Conservation (phyloP, 2,329 filamentous ascomycete species). For the Paracoccidioides lutzii region DNA sequence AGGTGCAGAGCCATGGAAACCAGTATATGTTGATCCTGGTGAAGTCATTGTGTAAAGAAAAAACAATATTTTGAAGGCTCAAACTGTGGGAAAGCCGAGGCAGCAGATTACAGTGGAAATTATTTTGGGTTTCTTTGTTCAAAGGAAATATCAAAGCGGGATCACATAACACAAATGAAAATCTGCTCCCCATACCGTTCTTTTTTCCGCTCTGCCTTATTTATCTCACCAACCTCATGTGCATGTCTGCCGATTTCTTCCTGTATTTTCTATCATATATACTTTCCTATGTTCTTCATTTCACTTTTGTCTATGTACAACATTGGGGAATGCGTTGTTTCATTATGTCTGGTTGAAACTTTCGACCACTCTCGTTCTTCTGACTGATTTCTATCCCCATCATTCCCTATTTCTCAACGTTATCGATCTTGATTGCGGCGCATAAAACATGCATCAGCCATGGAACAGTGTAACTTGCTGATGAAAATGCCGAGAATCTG, state of each 20-base stretch:
- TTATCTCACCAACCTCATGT: neutral
- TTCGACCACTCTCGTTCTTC: neutral
- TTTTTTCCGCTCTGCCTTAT: neutral
- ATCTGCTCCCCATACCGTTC: neutral
- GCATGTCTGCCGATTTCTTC: neutral
- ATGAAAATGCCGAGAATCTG: neutral
- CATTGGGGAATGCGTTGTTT: slow-evolving; percentile 1
- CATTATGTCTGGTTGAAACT: neutral
- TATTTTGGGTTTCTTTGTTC: neutral
- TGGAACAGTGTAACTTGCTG: neutral
- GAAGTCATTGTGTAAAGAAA: slow-evolving; percentile 46
- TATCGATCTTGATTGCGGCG: neutral
- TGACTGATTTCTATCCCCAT: neutral
- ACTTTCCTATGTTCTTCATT: neutral
- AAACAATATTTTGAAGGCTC: slow-evolving; percentile 8
- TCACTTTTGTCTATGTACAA: slow-evolving; percentile 1
- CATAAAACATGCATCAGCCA: neutral
- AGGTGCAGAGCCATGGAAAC: slow-evolving; percentile 50
- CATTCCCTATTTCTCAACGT: neutral
- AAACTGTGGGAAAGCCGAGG: slow-evolving; percentile 6
- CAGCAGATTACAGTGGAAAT: neutral
- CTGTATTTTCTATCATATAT: neutral
- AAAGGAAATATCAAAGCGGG: neutral
- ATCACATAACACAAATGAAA: neutral
- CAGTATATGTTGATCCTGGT: slow-evolving; percentile 56